These are phyloP conservation scores for Knufia petricola DNA, from an alignment of 2,329 filamentous ascomycete genomes.

Conservation along the genomic window DNA sequence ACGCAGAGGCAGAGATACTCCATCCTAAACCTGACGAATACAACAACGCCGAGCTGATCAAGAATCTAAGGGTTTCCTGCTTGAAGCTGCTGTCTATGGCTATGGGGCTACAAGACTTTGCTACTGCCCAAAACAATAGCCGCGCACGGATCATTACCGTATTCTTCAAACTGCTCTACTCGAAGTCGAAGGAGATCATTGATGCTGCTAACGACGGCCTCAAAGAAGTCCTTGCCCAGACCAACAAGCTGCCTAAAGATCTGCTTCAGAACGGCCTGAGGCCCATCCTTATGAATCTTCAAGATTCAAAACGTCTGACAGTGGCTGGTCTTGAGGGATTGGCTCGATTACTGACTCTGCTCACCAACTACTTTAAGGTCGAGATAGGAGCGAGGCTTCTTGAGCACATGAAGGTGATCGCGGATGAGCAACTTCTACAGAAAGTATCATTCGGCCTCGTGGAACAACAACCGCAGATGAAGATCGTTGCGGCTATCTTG, in stretches of 20 bases:
- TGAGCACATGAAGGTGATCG: slow-evolving; percentile 86
- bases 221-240: slow-evolving; percentile 76
- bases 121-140: slow-evolving; percentile 55
- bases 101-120: slow-evolving; percentile 87
- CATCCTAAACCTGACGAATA: slow-evolving; percentile 90
- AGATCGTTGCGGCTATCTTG: slow-evolving; percentile 86
- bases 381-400: slow-evolving; percentile 90
- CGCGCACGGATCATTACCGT: slow-evolving; percentile 70
- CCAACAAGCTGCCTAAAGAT: slow-evolving; percentile 88
- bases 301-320: slow-evolving; percentile 82
- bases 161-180: slow-evolving; percentile 97
- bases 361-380: slow-evolving; percentile 98
- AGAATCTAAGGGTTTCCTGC: slow-evolving; percentile 84
- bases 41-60: slow-evolving; percentile 88
- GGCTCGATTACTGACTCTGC: slow-evolving; percentile 73
- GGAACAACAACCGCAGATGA: slow-evolving; percentile 87
- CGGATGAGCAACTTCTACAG: slow-evolving; percentile 69
- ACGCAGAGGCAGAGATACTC: slow-evolving; percentile 86
- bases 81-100: slow-evolving; percentile 87
- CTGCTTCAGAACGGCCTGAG: slow-evolving; percentile 86
- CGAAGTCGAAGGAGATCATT: slow-evolving; percentile 82
- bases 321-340: slow-evolving; percentile 86
- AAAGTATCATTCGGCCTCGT: slow-evolving; percentile 90
- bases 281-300: slow-evolving; percentile 91
- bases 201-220: slow-evolving; percentile 87